Conservation (phyloP, 371 early-diverging fungal genomes). For the Mucor lusitanicus region DNA sequence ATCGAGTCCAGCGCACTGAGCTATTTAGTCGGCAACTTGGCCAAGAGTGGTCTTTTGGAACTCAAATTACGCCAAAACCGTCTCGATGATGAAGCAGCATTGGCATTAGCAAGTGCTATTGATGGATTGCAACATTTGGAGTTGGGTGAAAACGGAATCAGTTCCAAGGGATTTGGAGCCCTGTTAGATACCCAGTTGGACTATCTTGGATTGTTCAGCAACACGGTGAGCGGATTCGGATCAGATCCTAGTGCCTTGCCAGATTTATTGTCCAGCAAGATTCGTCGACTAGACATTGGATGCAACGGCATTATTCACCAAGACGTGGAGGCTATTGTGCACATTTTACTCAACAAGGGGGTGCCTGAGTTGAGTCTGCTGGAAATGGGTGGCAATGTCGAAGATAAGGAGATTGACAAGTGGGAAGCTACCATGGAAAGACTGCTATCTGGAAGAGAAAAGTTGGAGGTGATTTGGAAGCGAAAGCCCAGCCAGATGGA, state of each 20-base stretch:
- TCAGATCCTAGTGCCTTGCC: conserved; percentile 41
- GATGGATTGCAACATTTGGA: conserved; percentile 39
- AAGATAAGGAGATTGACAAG: conserved; percentile 40
- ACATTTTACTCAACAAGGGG: conserved; percentile 42
- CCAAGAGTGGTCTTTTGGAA: conserved; percentile 27
- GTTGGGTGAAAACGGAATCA: conserved; percentile 52
- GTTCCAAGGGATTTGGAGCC: conserved; percentile 44
- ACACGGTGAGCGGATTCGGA: conserved; percentile 46
- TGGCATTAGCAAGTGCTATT: conserved; percentile 28
- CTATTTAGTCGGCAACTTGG: conserved; percentile 19
- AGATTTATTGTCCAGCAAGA: conserved; percentile 24
- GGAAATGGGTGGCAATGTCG: conserved; percentile 65
- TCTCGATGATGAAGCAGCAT: conserved; percentile 55
- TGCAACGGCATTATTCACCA: conserved; percentile 53
- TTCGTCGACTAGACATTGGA: conserved; percentile 54
- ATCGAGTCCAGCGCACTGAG: conserved; percentile 38
- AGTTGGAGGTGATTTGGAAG: conserved; percentile 36
- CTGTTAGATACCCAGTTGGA: conserved; percentile 38
- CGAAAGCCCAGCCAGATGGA: conserved; percentile 30
- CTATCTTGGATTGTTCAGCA: conserved; percentile 56
- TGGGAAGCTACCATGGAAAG: conserved; percentile 51
- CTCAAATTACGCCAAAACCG: conserved; percentile 53
- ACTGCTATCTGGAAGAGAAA: conserved; percentile 19
- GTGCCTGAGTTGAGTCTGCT: conserved; percentile 49
- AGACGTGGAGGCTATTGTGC: conserved; percentile 49